These are phyloP conservation scores for Leccinum obscurum DNA, from an alignment of 768 basidiomycete genomes.

Conservation along the genomic window DNA sequence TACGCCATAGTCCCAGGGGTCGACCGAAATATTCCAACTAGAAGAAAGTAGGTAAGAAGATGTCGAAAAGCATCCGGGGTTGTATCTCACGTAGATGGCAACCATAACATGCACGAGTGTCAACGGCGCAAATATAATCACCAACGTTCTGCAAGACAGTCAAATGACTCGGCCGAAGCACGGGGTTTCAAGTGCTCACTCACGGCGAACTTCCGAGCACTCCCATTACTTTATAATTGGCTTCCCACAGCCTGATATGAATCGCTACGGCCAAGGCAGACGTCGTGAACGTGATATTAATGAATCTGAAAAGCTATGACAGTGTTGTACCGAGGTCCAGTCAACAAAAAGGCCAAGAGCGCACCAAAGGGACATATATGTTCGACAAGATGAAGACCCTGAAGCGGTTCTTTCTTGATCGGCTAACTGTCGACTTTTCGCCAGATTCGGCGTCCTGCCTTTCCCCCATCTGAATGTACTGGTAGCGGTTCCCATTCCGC, in stretches of 20 bases:
- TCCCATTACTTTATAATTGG: conserved; percentile 52
- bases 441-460: conserved; percentile 30
- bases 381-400: conserved; percentile 72
- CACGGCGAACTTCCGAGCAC: conserved; percentile 83
- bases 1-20: conserved; percentile 89
- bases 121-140: conserved; percentile 83
- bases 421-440: conserved; percentile 29
- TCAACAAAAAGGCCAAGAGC: conserved; percentile 22
- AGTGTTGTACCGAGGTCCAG: conserved; percentile 11
- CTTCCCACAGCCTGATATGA: conserved; percentile 64
- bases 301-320: conserved; percentile 74
- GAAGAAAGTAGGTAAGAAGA: conserved; percentile 17
- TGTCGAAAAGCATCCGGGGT: conserved; percentile 6
- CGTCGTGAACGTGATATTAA: conserved; percentile 81
- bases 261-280: conserved; percentile 79
- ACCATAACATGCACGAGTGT: conserved; percentile 84
- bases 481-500: conserved; percentile 11
- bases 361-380: conserved; percentile 75
- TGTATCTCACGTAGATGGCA: conserved; percentile 73
- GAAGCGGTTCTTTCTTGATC: conserved; percentile 46
- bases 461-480: conserved; percentile 21
- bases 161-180: neutral
- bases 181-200: conserved; percentile 25
- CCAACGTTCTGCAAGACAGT: conserved; percentile 54
- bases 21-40: conserved; percentile 93